Conservation (phyloP, 2,329 filamentous ascomycete species). For the Neodidymelliopsis sp. region DNA sequence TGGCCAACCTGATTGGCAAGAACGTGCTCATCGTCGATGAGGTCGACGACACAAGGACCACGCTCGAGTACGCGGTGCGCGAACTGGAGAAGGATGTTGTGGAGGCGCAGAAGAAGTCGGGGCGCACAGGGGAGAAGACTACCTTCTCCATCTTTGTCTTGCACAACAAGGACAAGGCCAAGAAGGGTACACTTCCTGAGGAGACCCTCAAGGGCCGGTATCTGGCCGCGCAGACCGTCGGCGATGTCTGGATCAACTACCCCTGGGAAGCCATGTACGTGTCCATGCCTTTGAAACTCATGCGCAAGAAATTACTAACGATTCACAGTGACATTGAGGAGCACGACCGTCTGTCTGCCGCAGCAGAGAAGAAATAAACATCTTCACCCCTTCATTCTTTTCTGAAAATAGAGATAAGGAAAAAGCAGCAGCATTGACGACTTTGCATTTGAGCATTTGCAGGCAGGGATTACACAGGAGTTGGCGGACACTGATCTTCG, state of each 20-base stretch:
- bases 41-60: slow-evolving; percentile 94
- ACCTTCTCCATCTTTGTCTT: slow-evolving; percentile 95
- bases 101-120: slow-evolving; percentile 75
- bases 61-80: slow-evolving; percentile 89
- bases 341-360: slow-evolving; percentile 76
- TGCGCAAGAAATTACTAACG: slow-evolving; percentile 29
- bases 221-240: slow-evolving; percentile 83
- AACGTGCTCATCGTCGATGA: slow-evolving; percentile 92
- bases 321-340: slow-evolving; percentile 78
- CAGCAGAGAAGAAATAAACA: slow-evolving; percentile 39
- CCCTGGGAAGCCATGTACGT: slow-evolving; percentile 88
- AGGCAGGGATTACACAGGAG: slow-evolving; percentile 20
- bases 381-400: background rate
- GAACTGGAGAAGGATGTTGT: slow-evolving; percentile 96
- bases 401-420: background rate
- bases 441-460: slow-evolving; percentile 23
- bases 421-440: slow-evolving; percentile 17
- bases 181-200: slow-evolving; percentile 85
- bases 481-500: slow-evolving; percentile 20
- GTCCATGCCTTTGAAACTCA: too few relatives aligned
- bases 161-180: slow-evolving; percentile 97
- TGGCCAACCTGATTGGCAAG: slow-evolving; percentile 89
- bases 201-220: slow-evolving; percentile 83
- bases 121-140: slow-evolving; percentile 74
- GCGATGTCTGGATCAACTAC: slow-evolving; percentile 99